phyloP scores from a whole-genome alignment of 2,329 filamentous ascomycete genomes.

The Fusarium sp. region DNA sequence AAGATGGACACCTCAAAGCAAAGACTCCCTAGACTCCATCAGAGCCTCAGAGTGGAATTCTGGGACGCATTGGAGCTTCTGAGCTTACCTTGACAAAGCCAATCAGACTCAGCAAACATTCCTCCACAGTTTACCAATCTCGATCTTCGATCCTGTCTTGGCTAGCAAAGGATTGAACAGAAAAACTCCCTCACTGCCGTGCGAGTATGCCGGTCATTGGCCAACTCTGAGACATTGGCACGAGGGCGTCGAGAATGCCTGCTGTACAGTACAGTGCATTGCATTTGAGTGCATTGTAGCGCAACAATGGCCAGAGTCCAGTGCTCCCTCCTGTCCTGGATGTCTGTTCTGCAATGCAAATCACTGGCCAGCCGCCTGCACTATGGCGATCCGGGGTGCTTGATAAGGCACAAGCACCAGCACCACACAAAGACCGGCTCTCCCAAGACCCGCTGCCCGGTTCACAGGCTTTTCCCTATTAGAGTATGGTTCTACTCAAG shows the following conservation, averaged over 20 bases:
- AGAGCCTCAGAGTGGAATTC: conserved; percentile 19
- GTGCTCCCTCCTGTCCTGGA: not conserved
- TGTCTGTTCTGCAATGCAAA: not conserved
- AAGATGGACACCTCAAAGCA: conserved; percentile 14
- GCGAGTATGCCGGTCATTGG: conserved; percentile 14
- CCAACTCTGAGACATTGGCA: conserved; percentile 26
- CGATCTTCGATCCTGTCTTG: conserved; percentile 33
- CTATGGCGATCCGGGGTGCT: conserved; percentile 42
- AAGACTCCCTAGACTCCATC: conserved; percentile 28
- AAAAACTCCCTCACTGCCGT: conserved; percentile 28
- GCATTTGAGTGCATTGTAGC: not conserved
- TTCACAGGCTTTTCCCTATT: conserved; percentile 22
- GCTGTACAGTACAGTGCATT: not conserved
- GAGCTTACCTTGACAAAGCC: conserved; percentile 35
- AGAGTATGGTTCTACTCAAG: conserved; percentile 27
- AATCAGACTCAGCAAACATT: conserved; percentile 30
- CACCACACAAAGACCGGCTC: conserved; percentile 16
- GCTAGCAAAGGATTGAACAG: conserved; percentile 11
- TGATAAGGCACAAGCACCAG: conserved; percentile 26
- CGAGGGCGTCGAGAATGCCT: conserved; percentile 8
- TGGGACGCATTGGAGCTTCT: conserved; percentile 27
- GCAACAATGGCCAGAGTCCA: conserved; percentile 5
- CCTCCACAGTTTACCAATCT: conserved; percentile 40
- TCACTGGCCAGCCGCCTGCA: conserved; percentile 30
- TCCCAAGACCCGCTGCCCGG: conserved; percentile 26